A percentile compares a stretch with the other conserved stretches of the same genome.
Conservation (phyloP, 2,329 filamentous ascomycete species). For the Trichophaea hybrida region DNA sequence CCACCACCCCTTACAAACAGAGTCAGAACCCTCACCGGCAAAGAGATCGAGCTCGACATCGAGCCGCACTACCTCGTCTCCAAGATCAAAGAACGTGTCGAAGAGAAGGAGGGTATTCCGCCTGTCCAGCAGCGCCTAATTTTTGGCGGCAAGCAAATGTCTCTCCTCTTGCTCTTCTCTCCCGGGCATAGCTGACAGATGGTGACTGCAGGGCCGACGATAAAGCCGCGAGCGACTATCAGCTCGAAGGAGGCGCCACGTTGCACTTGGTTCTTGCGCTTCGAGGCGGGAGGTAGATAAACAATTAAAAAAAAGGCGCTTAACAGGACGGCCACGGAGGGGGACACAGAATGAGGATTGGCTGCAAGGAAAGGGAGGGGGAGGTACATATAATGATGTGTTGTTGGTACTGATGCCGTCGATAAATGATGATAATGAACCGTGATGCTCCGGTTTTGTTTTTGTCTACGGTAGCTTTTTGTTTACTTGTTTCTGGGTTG, state of each 20-base stretch:
- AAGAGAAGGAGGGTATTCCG: constrained; percentile 97
- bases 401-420: no score
- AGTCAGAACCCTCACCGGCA: constrained; percentile 93
- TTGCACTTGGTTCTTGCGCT: constrained; percentile 91
- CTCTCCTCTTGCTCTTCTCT: constrained; percentile 23
- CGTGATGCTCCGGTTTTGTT: no score
- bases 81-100: constrained; percentile 96
- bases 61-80: constrained; percentile 88
- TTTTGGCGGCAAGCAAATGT: constrained; percentile 98
- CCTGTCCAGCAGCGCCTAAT: constrained; percentile 94
- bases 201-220: constrained; percentile 62
- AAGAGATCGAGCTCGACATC: constrained; percentile 97
- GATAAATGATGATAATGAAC: no score
- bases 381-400: no score
- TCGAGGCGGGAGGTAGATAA: constrained; percentile 48
- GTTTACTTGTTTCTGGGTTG: no score
- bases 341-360: background rate
- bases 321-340: background rate
- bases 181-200: background rate
- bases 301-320: no score
- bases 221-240: constrained; percentile 81
- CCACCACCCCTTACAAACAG: constrained; percentile 36
- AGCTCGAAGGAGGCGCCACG: constrained; percentile 79
- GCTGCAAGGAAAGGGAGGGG: no score
- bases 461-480: no score